These are phyloP conservation scores for Colletotrichum shisoi DNA, from an alignment of 2,329 filamentous ascomycete genomes.

Conservation along the genomic window DNA sequence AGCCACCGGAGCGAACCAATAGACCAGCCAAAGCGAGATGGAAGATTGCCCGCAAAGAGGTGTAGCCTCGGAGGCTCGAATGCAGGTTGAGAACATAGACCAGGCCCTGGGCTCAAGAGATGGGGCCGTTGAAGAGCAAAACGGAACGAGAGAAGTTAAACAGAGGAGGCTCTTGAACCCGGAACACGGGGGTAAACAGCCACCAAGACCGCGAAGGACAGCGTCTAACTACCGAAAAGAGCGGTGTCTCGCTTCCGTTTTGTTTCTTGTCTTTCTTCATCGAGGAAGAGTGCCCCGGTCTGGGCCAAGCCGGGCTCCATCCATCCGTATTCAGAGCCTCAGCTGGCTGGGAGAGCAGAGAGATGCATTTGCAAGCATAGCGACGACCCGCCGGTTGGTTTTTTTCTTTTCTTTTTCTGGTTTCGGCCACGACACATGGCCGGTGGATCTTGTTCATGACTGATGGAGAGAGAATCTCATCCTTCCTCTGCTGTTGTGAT, in stretches of 20 bases:
- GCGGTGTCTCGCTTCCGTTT: constrained; percentile 34
- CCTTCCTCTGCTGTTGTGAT: not conserved
- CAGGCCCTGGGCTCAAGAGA: constrained; percentile 18
- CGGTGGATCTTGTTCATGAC: constrained; percentile 37
- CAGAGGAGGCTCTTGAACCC: constrained; percentile 30
- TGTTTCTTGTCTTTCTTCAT: constrained; percentile 30
- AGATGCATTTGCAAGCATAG: constrained; percentile 24
- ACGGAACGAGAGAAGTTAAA: constrained; percentile 1
- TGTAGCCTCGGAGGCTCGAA: constrained; percentile 24
- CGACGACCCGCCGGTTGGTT: constrained; percentile 30
- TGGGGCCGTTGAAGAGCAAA: constrained; percentile 11
- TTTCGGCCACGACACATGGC: constrained; percentile 37
- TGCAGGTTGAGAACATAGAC: constrained; percentile 25
- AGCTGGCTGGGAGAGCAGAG: constrained; percentile 5
- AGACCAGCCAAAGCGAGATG: constrained; percentile 20
- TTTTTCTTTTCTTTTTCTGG: constrained; percentile 13
- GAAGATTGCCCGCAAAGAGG: constrained; percentile 12
- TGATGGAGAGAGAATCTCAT: constrained; percentile 16
- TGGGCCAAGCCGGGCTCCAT: constrained; percentile 16
- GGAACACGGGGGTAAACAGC: constrained; percentile 25
- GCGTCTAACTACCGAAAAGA: constrained; percentile 28
- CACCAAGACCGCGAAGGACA: constrained; percentile 13
- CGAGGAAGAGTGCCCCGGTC: constrained; percentile 11
- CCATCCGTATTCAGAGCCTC: constrained; percentile 22
- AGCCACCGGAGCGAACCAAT: constrained; percentile 31